A percentile compares a stretch with the other conserved stretches of the same genome.
phyloP scores from a whole-genome alignment of 2,329 filamentous ascomycete species.

The Claviceps citrina region DNA sequence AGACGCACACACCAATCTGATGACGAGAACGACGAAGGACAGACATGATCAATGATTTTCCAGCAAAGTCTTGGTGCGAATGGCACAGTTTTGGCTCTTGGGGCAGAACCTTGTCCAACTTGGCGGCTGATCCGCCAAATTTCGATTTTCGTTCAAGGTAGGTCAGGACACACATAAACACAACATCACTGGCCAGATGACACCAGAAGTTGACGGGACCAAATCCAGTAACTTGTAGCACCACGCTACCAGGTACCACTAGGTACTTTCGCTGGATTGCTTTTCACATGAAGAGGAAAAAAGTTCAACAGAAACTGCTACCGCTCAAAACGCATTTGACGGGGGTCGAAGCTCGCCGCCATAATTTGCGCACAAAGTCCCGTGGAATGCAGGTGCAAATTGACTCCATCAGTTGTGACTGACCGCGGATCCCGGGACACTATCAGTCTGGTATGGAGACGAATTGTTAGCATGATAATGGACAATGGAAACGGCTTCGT shows the following conservation, averaged over 20 bases:
- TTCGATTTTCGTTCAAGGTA: not conserved
- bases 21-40: not conserved
- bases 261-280: not conserved
- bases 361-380: not conserved
- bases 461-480: not conserved
- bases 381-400: not conserved
- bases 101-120: not conserved
- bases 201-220: not conserved
- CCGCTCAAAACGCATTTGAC: not conserved
- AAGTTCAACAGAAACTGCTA: not conserved
- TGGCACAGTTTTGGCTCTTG: not conserved
- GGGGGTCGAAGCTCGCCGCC: not conserved
- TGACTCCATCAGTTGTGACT: not conserved
- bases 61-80: not conserved
- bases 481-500: not conserved
- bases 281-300: not conserved
- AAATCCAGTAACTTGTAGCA: not conserved
- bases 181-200: not conserved
- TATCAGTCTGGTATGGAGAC: not conserved
- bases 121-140: not conserved
- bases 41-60: not conserved
- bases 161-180: not conserved
- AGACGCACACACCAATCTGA: not conserved
- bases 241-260: slow-evolving; percentile 1
- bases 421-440: not conserved